Evolutionary conservation across 441 rosid species (phyloP), one percentile per base, ranked within the genome.

Genomic region (Pelargonium cotyledonis): DNA sequence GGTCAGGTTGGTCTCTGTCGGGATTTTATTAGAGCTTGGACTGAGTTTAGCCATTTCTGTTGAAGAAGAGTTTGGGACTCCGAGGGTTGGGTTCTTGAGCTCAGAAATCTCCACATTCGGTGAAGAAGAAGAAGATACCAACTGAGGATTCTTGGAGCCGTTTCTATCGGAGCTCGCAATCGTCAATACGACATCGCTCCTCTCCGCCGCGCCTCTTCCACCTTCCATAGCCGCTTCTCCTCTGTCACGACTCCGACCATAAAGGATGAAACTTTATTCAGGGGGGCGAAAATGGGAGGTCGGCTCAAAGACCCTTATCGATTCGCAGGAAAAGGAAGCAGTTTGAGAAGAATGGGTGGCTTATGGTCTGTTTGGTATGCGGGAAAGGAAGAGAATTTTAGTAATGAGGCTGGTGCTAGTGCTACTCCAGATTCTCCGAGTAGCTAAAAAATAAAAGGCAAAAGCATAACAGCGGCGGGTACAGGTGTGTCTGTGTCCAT

Each of bases 21-120:
- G 88, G 66, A 63, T 19, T 74, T 81, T 89, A 2, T 79, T 85
- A 9, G 82, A 35, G 38, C 38, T 35, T 35, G 38, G 38, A 35
- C 38, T 35, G 38, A 35, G 38, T 35, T 35, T 35, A 35, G 51
- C 51, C 51, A 10, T 46, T 46, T 46, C 51, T 46, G 51, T 46
- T 9, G 14, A 46, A 46, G 51, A n/a, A 46, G 51, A 46, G 51
- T 46, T 46, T 46, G 51, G 14, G 14, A 46, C 51, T 46, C 51
- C 51, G 4, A 46, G 11, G 3, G 14, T 46, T 9, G 14, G 51
- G 51, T 46, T 46, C 14, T 14, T 46, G 51, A 9, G 51, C 51
- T 46, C 51, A 9, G 51, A 9, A 10, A 46, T 46, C 9, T 46
- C 51, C 51, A 46, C 51, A 46, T 46, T 46, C 7, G 14, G 51